Base-by-base conservation (phyloP, 2,329 filamentous ascomycete species). In the Apiospora sp. region DNA sequence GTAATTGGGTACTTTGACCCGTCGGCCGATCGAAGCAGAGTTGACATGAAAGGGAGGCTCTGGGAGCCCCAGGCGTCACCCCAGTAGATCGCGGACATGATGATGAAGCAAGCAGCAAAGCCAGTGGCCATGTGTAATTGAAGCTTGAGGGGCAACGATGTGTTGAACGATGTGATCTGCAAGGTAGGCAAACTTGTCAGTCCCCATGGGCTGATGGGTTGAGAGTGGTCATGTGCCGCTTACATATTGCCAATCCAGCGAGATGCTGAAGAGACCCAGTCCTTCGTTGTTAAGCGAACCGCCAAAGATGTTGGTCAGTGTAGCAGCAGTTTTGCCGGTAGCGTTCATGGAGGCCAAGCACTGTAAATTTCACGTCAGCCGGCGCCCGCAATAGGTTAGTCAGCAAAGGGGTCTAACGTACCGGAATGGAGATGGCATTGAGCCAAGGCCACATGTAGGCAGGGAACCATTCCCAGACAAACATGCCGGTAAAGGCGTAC, bases 401-500 rank as follows among this genome's bases (percentile, higher is more conserved):
- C 58, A 64, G 58, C 19, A 37, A 41, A 13, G 30, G 58, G 27
- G 19, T 34, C 41, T 16, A 12, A 3, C 34, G 4, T n/a, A 64
- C 58, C 19, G 87, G 86, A 12, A 90, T 84, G 0, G 87, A 89
- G 19, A 89, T 80, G 0, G 86, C 86, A 76, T 88, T 89, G 13
- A 90, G 83, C 86, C 86, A 89, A 0, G 87, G 86, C 70, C 84
- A 87, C 54, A 89, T 86, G 72, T 89, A 90, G 2, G 87, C 86
- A 0, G 88, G 87, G 43, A 89, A 84, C 73, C 87, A 85, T 75
- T 90, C 87, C 73, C 86, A 89, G 16, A 83, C 49, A 16, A 83
- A 84, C 85, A 89, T 89, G 76, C 81, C 82, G 0, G 74, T 76
- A 69, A 87, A 87, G 49, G 82, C 81, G 76, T 86, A 87, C 86